A percentile compares a stretch with the other conserved stretches of the same genome.
These are phyloP conservation scores for Cytospora leucostoma DNA, from an alignment of 2,329 filamentous ascomycete species.

Conservation along the genomic window DNA sequence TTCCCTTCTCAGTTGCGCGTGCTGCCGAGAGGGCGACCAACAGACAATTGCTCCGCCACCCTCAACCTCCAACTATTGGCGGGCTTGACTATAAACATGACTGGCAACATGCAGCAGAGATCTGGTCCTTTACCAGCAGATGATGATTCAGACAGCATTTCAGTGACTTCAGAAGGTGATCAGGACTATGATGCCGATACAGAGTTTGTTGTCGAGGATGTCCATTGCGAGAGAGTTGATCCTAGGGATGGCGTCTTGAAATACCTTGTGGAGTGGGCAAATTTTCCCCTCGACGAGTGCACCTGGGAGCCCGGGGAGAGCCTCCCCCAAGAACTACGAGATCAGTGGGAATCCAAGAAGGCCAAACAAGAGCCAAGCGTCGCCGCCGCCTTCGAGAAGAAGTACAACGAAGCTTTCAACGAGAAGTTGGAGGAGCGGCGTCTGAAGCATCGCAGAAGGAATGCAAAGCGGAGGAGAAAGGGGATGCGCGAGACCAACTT, in stretches of 20 bases:
- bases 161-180: constrained; percentile 54
- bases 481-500: constrained; percentile 41
- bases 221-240: constrained; percentile 49
- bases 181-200: constrained; percentile 40
- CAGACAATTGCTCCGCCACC: not conserved
- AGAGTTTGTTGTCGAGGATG: constrained; percentile 56
- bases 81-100: not conserved
- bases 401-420: constrained; percentile 40
- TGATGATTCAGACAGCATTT: constrained; percentile 54
- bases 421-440: constrained; percentile 35
- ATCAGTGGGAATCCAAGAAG: constrained; percentile 48
- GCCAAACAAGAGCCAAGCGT: constrained; percentile 38
- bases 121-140: constrained; percentile 11
- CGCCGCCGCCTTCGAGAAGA: constrained; percentile 39
- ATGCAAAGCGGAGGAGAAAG: constrained; percentile 44
- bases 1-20: not conserved
- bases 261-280: constrained; percentile 67
- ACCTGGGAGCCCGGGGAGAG: constrained; percentile 58
- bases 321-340: constrained; percentile 42
- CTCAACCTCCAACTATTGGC: not conserved
- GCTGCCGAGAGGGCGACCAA: not conserved
- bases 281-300: constrained; percentile 56
- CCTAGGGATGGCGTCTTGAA: constrained; percentile 36
- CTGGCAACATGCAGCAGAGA: constrained; percentile 6
- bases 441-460: constrained; percentile 45